Conservation (phyloP, 768 basidiomycete genomes). For the Phanerochaete sordida region DNA sequence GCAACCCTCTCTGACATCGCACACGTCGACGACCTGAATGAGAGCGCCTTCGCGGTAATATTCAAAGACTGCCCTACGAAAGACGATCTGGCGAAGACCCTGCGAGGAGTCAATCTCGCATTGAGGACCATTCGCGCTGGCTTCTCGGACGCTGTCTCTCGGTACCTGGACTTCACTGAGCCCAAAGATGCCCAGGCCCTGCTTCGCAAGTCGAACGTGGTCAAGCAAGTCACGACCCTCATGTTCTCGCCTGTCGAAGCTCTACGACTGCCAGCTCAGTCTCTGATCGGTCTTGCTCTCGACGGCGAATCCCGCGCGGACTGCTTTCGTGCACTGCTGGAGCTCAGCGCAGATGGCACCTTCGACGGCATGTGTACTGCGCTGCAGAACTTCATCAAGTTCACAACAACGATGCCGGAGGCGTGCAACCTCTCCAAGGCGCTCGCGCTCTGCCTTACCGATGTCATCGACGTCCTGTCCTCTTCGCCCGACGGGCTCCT, state of each 20-base stretch:
- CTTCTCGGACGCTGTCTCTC: constrained; percentile 58
- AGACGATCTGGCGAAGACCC: constrained; percentile 24
- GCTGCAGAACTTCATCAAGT: constrained; percentile 59
- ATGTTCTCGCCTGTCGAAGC: constrained; percentile 81
- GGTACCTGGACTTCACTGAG: constrained; percentile 60
- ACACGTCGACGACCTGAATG: constrained; percentile 62
- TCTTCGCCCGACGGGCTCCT: constrained; percentile 68
- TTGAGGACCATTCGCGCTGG: constrained; percentile 56
- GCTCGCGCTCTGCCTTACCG: constrained; percentile 88
- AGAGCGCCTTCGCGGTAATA: constrained; percentile 43
- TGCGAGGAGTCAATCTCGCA: constrained; percentile 60
- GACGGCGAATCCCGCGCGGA: constrained; percentile 88
- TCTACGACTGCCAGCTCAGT: constrained; percentile 72
- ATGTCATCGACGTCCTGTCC: constrained; percentile 88
- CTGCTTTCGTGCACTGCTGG: constrained; percentile 77
- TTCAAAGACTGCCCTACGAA: constrained; percentile 27
- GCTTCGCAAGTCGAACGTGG: constrained; percentile 52
- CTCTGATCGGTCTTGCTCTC: constrained; percentile 79
- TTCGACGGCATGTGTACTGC: constrained; percentile 71
- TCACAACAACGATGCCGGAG: constrained; percentile 68
- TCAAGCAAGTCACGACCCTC: constrained; percentile 57
- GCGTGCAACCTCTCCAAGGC: constrained; percentile 88
- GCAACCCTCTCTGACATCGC: constrained; percentile 54
- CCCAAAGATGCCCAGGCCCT: constrained; percentile 50
- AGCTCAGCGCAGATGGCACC: constrained; percentile 58